phyloP scores from a whole-genome alignment of 1,139 yeast species.

The Hansenula lynferdii region DNA sequence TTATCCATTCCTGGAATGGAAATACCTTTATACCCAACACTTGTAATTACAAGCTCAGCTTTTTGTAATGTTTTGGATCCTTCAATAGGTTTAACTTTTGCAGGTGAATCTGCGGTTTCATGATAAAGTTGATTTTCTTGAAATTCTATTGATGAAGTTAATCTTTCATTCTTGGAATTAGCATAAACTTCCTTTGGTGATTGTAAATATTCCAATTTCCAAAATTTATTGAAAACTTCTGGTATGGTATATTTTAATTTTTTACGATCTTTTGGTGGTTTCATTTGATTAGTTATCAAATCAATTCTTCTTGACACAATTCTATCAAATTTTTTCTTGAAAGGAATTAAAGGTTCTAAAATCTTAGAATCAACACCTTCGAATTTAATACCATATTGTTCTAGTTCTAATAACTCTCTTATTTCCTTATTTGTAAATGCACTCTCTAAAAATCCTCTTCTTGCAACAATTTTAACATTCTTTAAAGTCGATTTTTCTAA shows the following conservation, averaged over 20 bases:
- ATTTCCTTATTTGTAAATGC: slow-evolving; percentile 93
- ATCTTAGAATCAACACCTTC: slow-evolving; percentile 44
- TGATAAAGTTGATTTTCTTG: slow-evolving; percentile 36
- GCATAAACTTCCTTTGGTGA: slow-evolving; percentile 57
- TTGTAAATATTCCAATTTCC: slow-evolving; percentile 68
- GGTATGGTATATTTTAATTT: slow-evolving; percentile 23
- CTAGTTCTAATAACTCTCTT: slow-evolving; percentile 72
- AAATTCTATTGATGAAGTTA: slow-evolving; percentile 47
- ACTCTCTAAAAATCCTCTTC: slow-evolving; percentile 79
- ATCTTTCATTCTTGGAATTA: slow-evolving; percentile 26
- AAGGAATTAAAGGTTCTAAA: slow-evolving; percentile 36
- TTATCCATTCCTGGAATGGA: slow-evolving; percentile 44
- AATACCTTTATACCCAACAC: slow-evolving; percentile 79
- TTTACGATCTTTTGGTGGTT: slow-evolving; percentile 25
- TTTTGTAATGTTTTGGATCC: slow-evolving; percentile 3
- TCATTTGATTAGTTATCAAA: slow-evolving; percentile 52
- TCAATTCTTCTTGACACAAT: slow-evolving; percentile 65
- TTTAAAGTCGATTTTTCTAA: slow-evolving; percentile 51
- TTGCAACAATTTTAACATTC: slow-evolving; percentile 69
- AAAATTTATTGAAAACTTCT: slow-evolving; percentile 34
- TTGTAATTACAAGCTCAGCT: slow-evolving; percentile 68
- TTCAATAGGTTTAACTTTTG: slow-evolving; percentile 34
- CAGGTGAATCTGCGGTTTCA: slow-evolving; percentile 17
- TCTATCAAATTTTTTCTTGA: slow-evolving; percentile 45
- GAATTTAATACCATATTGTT: slow-evolving; percentile 49